These are phyloP conservation scores for Sporothrix luriei DNA, from an alignment of 2,329 filamentous ascomycete genomes.

Conservation along the genomic window DNA sequence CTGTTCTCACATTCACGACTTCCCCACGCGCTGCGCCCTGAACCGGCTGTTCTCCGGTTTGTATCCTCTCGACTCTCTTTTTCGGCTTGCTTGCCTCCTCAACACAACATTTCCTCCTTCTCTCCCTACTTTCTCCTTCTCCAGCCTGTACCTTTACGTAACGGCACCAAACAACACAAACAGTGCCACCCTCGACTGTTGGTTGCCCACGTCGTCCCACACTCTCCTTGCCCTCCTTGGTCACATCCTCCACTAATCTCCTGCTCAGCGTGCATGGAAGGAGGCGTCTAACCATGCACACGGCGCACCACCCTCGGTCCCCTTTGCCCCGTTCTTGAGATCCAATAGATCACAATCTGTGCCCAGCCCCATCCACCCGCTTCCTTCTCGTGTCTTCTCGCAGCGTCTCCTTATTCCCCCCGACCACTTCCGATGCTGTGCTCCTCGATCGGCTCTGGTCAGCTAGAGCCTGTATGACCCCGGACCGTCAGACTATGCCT, in stretches of 20 bases:
- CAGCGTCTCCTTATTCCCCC: not conserved
- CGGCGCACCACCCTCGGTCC: not conserved
- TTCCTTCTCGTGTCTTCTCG: not conserved
- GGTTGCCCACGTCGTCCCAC: conserved; percentile 5
- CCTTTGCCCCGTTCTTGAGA: not conserved
- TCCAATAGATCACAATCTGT: conserved; percentile 3
- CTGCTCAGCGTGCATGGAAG: not conserved
- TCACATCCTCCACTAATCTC: conserved; percentile 11
- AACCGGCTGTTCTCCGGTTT: not conserved
- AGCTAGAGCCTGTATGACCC: conserved; percentile 2
- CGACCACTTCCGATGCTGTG: conserved; percentile 1
- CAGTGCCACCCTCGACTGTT: not conserved
- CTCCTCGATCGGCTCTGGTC: not conserved
- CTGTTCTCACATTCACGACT: not conserved
- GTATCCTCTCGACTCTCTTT: not conserved
- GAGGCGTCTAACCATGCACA: conserved; percentile 17
- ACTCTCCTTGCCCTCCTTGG: not conserved
- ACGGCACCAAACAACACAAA: not conserved
- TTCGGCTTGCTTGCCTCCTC: not conserved
- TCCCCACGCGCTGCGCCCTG: not conserved
- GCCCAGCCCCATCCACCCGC: not conserved
- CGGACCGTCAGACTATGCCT: not conserved
- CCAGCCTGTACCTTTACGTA: conserved; percentile 18
- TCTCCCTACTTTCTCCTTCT: not conserved
- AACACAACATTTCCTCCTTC: not conserved